These are phyloP conservation scores for Lentinula raphanica DNA, from an alignment of 768 basidiomycete genomes.

Conservation along the genomic window DNA sequence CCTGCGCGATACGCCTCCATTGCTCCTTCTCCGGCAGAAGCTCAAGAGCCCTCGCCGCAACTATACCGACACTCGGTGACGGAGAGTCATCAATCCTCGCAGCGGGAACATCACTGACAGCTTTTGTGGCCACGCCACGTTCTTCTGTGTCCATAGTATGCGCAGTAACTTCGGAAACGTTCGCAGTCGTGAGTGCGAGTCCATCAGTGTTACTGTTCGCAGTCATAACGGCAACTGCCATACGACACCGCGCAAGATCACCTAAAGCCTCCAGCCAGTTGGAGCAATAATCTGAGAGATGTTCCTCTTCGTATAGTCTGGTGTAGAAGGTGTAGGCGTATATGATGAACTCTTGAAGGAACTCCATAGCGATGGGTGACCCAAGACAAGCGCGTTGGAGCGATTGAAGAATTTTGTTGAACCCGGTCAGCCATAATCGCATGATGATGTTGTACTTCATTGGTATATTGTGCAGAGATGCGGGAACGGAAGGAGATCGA, in stretches of 20 bases:
- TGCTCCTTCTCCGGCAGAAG: conserved; percentile 89
- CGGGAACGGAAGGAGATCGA: conserved; percentile 80
- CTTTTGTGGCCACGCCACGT: conserved; percentile 26
- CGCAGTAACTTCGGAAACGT: conserved; percentile 43
- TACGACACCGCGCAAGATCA: conserved; percentile 90
- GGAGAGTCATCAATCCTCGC: conserved; percentile 61
- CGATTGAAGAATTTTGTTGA: conserved; percentile 86
- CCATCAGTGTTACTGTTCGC: conserved; percentile 41
- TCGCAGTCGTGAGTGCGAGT: conserved; percentile 47
- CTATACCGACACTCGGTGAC: conserved; percentile 77
- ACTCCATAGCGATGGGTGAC: conserved; percentile 72
- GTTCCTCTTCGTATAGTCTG: conserved; percentile 81
- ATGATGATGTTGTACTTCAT: conserved; percentile 94
- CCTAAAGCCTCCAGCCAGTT: conserved; percentile 97
- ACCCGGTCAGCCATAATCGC: conserved; percentile 87
- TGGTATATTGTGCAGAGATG: conserved; percentile 84
- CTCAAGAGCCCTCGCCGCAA: conserved; percentile 70
- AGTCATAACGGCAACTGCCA: conserved; percentile 90
- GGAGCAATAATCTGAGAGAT: conserved; percentile 63
- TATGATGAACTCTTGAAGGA: conserved; percentile 91
- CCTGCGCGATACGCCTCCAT: conserved; percentile 84
- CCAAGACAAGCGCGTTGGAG: conserved; percentile 80
- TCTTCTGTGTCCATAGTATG: conserved; percentile 14
- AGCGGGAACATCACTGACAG: conserved; percentile 43
- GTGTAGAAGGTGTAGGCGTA: conserved; percentile 95